Evolutionary conservation across 2,329 filamentous ascomycete species (phyloP).

Genomic region (Hansfordia pulvinata): DNA sequence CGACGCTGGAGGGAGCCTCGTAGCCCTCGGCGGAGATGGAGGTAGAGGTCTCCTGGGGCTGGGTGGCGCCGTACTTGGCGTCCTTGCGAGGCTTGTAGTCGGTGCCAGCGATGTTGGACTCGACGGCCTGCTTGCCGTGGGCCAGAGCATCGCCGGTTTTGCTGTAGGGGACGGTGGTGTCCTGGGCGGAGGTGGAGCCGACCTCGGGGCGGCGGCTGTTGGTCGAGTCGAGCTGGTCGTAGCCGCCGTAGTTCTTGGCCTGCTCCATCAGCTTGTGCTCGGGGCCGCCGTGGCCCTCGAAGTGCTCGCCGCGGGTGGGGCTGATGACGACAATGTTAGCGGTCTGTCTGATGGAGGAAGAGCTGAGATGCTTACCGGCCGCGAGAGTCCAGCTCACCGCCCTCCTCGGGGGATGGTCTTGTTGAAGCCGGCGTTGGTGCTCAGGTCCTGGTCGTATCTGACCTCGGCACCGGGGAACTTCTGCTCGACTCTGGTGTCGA

Average conservation of each 20-base stretch:
- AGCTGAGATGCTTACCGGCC: conserved; percentile 22
- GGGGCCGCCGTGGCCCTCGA: conserved; percentile 28
- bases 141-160: conserved; percentile 15
- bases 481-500: conserved; percentile 25
- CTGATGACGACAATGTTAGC: conserved; percentile 13
- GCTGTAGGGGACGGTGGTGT: conserved; percentile 18
- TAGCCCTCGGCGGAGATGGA: conserved; percentile 26
- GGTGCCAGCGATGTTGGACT: conserved; percentile 22
- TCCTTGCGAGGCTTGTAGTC: conserved; percentile 20
- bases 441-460: conserved; percentile 25
- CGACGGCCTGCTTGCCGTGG: conserved; percentile 22
- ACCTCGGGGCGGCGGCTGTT: conserved; percentile 5
- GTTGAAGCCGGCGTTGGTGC: conserved; percentile 30
- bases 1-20: conserved; percentile 25
- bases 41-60: conserved; percentile 25
- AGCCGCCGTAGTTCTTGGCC: conserved; percentile 17
- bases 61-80: neutral
- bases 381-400: conserved; percentile 26
- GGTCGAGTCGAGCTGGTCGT: conserved; percentile 18
- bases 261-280: conserved; percentile 21
- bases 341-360: neutral
- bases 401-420: conserved; percentile 30
- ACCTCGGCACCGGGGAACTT: conserved; percentile 28
- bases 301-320: conserved; percentile 28
- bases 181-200: conserved; percentile 5